Conservation (phyloP, 1,284 basidiomycete genomes). For the Mycena citricolor region DNA sequence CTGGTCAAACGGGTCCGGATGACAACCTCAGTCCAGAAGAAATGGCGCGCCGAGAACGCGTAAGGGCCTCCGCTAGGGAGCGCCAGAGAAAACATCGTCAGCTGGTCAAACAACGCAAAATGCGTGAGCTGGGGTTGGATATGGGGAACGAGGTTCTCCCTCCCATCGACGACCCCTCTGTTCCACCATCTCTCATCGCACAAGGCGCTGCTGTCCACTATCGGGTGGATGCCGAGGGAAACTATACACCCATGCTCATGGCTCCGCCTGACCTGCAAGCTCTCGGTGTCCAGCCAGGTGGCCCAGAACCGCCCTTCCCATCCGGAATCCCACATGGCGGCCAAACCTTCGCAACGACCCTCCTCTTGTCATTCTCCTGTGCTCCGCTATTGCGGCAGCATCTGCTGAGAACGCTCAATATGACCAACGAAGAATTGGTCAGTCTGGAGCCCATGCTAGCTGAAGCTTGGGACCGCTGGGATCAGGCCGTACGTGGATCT, state of each 20-base stretch:
- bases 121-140: constrained; percentile 71
- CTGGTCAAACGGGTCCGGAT: constrained; percentile 26
- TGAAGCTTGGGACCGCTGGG: constrained; percentile 79
- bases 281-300: background rate
- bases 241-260: background rate
- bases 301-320: constrained; percentile 22
- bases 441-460: constrained; percentile 74
- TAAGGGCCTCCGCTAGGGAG: constrained; percentile 71
- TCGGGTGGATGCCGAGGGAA: background rate
- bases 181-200: too few relatives aligned
- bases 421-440: constrained; percentile 72
- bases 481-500: too few relatives aligned
- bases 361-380: constrained; percentile 71
- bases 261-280: background rate
- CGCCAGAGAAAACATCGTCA: constrained; percentile 74
- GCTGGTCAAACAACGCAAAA: constrained; percentile 70
- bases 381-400: constrained; percentile 69
- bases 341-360: constrained; percentile 68
- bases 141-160: constrained; percentile 62
- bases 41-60: constrained; percentile 56
- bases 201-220: too few relatives aligned
- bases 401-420: constrained; percentile 61
- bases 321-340: constrained; percentile 50
- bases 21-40: constrained; percentile 61
- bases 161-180: constrained; percentile 45